Base-by-base conservation (phyloP, 495 filamentous ascomycete species). In the Penicillium maclennaniae region DNA sequence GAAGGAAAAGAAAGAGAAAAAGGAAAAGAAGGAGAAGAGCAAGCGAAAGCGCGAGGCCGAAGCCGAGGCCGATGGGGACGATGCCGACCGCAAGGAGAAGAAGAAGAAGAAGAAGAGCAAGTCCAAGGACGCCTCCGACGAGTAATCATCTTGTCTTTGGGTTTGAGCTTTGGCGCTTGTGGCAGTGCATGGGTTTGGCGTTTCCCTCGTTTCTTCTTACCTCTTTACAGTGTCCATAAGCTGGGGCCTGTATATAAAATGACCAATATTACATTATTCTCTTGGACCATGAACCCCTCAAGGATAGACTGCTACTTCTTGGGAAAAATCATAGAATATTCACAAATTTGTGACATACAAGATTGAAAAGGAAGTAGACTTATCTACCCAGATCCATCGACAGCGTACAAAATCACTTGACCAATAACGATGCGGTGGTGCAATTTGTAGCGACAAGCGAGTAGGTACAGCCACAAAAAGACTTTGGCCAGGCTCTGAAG, bases 31-130 rank as follows among this genome's bases (percentile, higher is more conserved):
- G 63, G 61, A 68, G 49, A 71, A 71, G 60, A 69, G 66, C 61
- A 72, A 73, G 66, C 69, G 69, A 26, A 70, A 74, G 61, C 69
- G 68, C 54, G 72, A 77, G 16, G 54, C 67, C 6, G 74, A 75
- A 49, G 59, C 56, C 38, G 69, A 72, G 17, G 63, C 37, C 43
- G 63, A 66, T 37, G 57, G 36, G 23, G 70, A 70, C 36, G 67
- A 70, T 44, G 55, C 69, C 57, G 70, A 75, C 51, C 65, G 62
- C 52, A 72, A 71, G 51, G 70, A 75, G 45, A 75, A 72, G 63
- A 75, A 73, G 56, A 72, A 75, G 54, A 75, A 75, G 60, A 75
- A 69, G 66, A 73, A 73, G 65, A 72, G 67, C 69, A 75, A 75
- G 69, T 68, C 67, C 48, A 70, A 72, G 62, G 64, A 67, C 20